phyloP scores from a whole-genome alignment of 106 monocot species.

The Acanthochlamys bracteata region DNA sequence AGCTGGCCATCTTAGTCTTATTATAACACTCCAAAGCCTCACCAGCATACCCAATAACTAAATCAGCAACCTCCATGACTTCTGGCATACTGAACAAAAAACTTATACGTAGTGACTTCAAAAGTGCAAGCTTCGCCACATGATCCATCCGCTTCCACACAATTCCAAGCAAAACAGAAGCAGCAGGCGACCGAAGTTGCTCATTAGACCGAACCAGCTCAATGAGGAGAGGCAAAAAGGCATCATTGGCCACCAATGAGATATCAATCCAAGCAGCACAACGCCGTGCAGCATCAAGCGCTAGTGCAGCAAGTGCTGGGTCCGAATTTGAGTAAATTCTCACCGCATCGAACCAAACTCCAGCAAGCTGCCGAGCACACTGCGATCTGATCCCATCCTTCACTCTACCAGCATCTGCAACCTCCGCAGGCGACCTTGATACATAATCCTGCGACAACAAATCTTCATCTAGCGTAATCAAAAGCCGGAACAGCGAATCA shows the following conservation, averaged over 20 bases:
- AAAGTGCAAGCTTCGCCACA: slow-evolving; percentile 47
- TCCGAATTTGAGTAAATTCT: slow-evolving; percentile 36
- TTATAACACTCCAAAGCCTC: slow-evolving; percentile 78
- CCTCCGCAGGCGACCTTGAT: slow-evolving; percentile 43
- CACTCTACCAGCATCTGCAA: slow-evolving; percentile 37
- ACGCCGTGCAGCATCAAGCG: slow-evolving; percentile 55
- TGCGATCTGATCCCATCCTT: slow-evolving; percentile 88
- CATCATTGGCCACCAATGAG: slow-evolving; percentile 62
- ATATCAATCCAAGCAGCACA: slow-evolving; percentile 89
- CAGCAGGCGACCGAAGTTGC: slow-evolving; percentile 41
- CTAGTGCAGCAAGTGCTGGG: slow-evolving; percentile 35
- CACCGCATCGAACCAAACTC: slow-evolving; percentile 52
- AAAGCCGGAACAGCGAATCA: no score
- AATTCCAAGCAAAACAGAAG: slow-evolving; percentile 53
- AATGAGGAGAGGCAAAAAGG: slow-evolving; percentile 61
- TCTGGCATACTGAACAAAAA: slow-evolving; percentile 35
- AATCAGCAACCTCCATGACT: slow-evolving; percentile 34
- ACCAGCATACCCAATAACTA: slow-evolving; percentile 72
- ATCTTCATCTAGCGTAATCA: slow-evolving; percentile 51
- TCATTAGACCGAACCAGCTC: slow-evolving; percentile 26
- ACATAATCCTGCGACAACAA: slow-evolving; percentile 68
- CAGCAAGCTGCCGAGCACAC: slow-evolving; percentile 71
- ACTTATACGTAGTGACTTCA: slow-evolving; percentile 28
- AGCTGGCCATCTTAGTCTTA: slow-evolving; percentile 14
- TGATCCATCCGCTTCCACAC: slow-evolving; percentile 76